A percentile compares a stretch with the other conserved stretches of the same genome.
phyloP scores from a whole-genome alignment of 2,329 filamentous ascomycete genomes.

The Xylaria polymorpha region DNA sequence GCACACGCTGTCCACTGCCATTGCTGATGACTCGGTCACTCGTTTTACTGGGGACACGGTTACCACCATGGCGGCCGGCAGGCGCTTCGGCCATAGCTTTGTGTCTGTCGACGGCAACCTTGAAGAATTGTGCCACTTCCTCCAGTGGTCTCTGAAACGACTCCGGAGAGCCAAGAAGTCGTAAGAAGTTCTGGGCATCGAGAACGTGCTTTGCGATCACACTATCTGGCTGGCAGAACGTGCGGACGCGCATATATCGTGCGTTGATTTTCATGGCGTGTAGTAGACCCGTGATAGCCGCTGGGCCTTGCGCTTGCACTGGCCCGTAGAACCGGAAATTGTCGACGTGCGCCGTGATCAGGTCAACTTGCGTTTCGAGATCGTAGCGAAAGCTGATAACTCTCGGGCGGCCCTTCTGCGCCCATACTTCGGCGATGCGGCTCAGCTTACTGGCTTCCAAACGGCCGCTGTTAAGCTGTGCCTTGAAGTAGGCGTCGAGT shows the following conservation, averaged over 20 bases:
- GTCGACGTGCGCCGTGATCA: conserved; percentile 61
- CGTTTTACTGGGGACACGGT: conserved; percentile 11
- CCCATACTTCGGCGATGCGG: conserved; percentile 64
- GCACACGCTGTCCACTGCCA: conserved; percentile 28
- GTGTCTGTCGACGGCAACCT: conserved; percentile 62
- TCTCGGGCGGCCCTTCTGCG: conserved; percentile 63
- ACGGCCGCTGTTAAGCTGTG: conserved; percentile 66
- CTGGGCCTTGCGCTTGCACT: conserved; percentile 54
- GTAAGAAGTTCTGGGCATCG: conserved; percentile 63
- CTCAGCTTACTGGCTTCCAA: conserved; percentile 64
- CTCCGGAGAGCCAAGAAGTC: conserved; percentile 60
- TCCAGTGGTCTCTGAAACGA: conserved; percentile 59
- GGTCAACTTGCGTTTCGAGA: conserved; percentile 69
- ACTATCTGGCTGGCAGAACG: conserved; percentile 68
- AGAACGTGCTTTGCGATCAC: conserved; percentile 69
- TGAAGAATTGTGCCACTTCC: conserved; percentile 66
- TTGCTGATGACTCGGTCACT: conserved; percentile 16
- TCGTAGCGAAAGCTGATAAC: conserved; percentile 70
- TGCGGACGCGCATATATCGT: conserved; percentile 63
- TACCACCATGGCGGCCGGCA: conserved; percentile 1
- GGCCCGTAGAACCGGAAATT: conserved; percentile 67
- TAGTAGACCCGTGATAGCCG: conserved; percentile 61
- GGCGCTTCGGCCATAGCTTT: conserved; percentile 38
- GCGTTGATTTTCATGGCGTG: conserved; percentile 65
- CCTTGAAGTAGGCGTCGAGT: conserved; percentile 63